Evolutionary conservation across 2,329 filamentous ascomycete genomes (phyloP), one percentile per base, ranked within the genome.

Genomic region (Ceratocystis huliohia): DNA sequence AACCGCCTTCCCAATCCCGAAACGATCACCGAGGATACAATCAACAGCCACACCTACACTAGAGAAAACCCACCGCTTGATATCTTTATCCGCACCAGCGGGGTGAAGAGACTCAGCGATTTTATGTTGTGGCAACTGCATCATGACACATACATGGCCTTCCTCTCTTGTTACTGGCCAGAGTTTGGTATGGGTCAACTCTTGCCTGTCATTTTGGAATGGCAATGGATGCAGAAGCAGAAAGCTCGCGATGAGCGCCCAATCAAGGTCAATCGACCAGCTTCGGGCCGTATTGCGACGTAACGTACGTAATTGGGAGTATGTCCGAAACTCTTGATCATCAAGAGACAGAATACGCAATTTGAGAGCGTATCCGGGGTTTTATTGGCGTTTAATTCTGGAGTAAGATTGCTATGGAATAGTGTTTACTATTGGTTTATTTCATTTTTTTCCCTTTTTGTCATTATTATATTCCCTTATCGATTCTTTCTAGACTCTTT

Each of bases 81-180:
- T 73, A 82, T 99, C 13, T 86, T 99, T 65, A 83, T 99, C 63
- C 85, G 94, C 63, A 99, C 94, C 3, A 96, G 91, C 69, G 93
- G 92, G 33, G 94, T 99, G 15, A 88, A 92, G 75, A 84, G 94
- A 62, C 79, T 99, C 68, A 96, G 91, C 73, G 94, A 99, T 74
- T 99, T 97, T 72, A 94, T 99, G 92, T 85, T 99, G 44, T 99
- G 94, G 94, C 94, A 99, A 76, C 94, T 90, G 72, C 92, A 97
- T 73, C 85, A 96, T 73, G 82, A 93, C 69, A 96, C 94, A 0
- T 88, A 96, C 68, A 88, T 99, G 70, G 90, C 95, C 68, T 99
- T 97, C 74, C 77, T 96, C 66, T 84, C 96, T 72, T 94, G 90
- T 70, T 80, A 96, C 69, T 99, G 94, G 94, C 94, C 94, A 1